Evolutionary conservation across 352 stramenopile genomes (phyloP).

Genomic region (Blastocystis sp.): DNA sequence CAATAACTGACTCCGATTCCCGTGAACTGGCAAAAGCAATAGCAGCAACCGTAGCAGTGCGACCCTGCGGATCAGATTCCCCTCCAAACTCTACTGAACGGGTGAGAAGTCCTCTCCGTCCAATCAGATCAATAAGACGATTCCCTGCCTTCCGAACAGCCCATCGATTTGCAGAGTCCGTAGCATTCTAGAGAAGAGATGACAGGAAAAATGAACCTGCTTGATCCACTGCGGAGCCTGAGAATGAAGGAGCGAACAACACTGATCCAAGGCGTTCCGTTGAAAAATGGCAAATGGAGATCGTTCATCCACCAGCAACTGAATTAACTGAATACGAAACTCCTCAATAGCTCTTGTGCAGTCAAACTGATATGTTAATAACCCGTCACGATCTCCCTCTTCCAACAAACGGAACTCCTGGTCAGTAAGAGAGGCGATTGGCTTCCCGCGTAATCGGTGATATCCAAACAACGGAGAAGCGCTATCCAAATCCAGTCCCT

Average conservation of each 20-base stretch:
- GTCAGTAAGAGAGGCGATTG: not conserved
- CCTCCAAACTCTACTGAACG: not conserved
- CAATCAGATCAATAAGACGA: not conserved
- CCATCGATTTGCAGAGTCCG: too few relatives aligned
- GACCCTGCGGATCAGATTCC: not conserved
- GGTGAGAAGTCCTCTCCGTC: not conserved
- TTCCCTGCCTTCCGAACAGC: not conserved
- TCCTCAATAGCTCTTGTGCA: not conserved
- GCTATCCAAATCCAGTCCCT: slow-evolving; percentile 8
- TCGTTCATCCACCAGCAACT: not conserved
- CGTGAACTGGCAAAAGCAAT: not conserved
- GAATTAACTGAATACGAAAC: not conserved
- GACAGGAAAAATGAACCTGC: not conserved
- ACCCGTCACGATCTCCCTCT: not conserved
- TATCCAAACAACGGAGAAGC: not conserved
- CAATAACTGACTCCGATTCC: not conserved
- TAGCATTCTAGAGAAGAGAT: too few relatives aligned
- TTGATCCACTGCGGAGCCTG: not conserved
- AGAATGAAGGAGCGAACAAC: not conserved
- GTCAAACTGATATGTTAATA: not conserved
- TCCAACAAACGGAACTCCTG: slow-evolving; percentile 6
- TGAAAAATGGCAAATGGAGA: not conserved
- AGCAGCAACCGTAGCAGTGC: not conserved
- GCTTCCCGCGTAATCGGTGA: slow-evolving; percentile 11
- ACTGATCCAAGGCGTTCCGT: not conserved